These are phyloP conservation scores for Daldinia sp. DNA, from an alignment of 2,329 filamentous ascomycete genomes.

Conservation along the genomic window DNA sequence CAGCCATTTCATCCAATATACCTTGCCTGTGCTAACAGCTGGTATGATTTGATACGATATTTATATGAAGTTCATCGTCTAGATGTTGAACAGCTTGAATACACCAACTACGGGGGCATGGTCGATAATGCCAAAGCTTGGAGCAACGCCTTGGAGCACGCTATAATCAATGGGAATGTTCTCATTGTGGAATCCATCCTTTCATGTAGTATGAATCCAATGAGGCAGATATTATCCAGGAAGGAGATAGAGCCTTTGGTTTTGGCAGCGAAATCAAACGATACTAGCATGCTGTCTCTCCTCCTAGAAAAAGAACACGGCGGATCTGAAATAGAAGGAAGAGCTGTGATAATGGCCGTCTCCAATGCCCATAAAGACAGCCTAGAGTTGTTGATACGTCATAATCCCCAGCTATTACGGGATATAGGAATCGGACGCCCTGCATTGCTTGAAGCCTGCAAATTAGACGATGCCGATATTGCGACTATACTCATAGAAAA, in stretches of 20 bases:
- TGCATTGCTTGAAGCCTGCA: not conserved
- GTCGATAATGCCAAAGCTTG: not conserved
- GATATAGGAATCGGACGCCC: not conserved
- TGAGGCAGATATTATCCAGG: not conserved
- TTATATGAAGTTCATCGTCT: not conserved
- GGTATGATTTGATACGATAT: not conserved
- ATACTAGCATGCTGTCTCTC: not conserved
- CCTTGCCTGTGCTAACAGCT: not conserved
- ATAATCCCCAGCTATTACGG: not conserved
- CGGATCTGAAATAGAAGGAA: not conserved
- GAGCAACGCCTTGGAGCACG: not conserved
- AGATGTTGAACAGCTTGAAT: not conserved
- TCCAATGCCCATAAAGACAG: not conserved
- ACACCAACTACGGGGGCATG: not conserved
- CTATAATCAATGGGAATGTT: not conserved
- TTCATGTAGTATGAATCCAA: not conserved
- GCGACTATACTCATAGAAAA: not conserved
- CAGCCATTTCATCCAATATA: not conserved
- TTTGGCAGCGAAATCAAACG: not conserved
- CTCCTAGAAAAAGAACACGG: not conserved
- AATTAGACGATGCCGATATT: not conserved
- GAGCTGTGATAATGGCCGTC: not conserved
- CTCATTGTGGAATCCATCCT: not conserved
- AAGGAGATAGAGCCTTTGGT: not conserved
- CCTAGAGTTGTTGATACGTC: not conserved